phyloP scores from a whole-genome alignment of 257 asterid species.

The Agastache rugosa region DNA sequence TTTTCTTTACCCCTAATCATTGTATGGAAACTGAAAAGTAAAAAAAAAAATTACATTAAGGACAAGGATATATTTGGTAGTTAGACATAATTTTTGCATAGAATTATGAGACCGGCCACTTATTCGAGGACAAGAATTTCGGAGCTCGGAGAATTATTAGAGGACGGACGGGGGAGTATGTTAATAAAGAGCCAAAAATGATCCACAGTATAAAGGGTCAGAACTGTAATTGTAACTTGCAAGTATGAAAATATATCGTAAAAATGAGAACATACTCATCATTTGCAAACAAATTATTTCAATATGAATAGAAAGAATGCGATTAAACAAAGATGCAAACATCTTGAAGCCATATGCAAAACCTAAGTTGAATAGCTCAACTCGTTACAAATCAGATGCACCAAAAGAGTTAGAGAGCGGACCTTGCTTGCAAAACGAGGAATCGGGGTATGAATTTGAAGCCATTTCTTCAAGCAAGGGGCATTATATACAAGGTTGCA shows the following conservation, averaged over 20 bases:
- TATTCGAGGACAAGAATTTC: no score
- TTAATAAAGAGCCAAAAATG: no score
- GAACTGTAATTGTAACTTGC: neutral
- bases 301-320: neutral
- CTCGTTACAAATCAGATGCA: neutral
- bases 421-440: neutral
- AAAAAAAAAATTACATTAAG: no score
- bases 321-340: neutral
- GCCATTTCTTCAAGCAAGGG: neutral
- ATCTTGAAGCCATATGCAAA: neutral
- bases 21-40: no score
- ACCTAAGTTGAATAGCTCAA: neutral
- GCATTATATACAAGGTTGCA: constrained; percentile 14
- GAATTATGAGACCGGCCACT: no score
- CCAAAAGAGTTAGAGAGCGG: neutral
- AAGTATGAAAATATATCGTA: neutral
- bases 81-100: no score
- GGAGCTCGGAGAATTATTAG: no score
- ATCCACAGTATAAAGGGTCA: no score
- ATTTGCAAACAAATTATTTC: neutral
- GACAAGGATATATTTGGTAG: no score
- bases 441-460: neutral
- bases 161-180: no score
- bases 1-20: no score
- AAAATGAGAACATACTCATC: neutral